These are phyloP conservation scores for Biscogniauxia mediterranea DNA, from an alignment of 2,329 filamentous ascomycete genomes.

Conservation along the genomic window DNA sequence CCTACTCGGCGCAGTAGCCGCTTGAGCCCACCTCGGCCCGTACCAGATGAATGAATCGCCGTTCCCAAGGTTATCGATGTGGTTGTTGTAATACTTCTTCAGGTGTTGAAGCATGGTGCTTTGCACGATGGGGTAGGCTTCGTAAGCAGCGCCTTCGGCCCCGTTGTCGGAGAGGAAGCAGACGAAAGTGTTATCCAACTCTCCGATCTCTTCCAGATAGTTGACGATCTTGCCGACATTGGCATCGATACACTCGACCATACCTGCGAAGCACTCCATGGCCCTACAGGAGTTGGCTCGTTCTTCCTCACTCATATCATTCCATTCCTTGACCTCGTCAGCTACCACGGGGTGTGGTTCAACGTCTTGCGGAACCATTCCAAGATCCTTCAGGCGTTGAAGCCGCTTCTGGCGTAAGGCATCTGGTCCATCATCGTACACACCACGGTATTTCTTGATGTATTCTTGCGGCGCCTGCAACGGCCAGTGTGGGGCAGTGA, in stretches of 20 bases:
- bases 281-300: slow-evolving; percentile 47
- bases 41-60: slow-evolving; percentile 61
- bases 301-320: slow-evolving; percentile 44
- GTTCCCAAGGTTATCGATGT: slow-evolving; percentile 56
- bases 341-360: slow-evolving; percentile 50
- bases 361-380: slow-evolving; percentile 51
- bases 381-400: slow-evolving; percentile 54
- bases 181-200: slow-evolving; percentile 63
- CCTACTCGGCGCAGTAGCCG: slow-evolving; percentile 37
- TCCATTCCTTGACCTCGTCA: slow-evolving; percentile 48
- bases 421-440: slow-evolving; percentile 61
- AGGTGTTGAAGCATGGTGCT: slow-evolving; percentile 50
- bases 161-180: slow-evolving; percentile 65
- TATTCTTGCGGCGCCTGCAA: slow-evolving; percentile 56
- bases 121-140: slow-evolving; percentile 57
- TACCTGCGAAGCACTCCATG: slow-evolving; percentile 63
- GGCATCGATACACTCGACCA: slow-evolving; percentile 61
- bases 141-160: slow-evolving; percentile 57
- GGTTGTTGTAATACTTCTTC: slow-evolving; percentile 57
- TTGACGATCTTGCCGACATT: slow-evolving; percentile 59
- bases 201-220: slow-evolving; percentile 53
- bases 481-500: slow-evolving; percentile 64
- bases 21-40: slow-evolving; percentile 52
- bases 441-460: slow-evolving; percentile 55
- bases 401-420: slow-evolving; percentile 53